These are phyloP conservation scores for Debaryomyces hansenii DNA, from an alignment of 805 yeast genomes.

Conservation along the genomic window DNA sequence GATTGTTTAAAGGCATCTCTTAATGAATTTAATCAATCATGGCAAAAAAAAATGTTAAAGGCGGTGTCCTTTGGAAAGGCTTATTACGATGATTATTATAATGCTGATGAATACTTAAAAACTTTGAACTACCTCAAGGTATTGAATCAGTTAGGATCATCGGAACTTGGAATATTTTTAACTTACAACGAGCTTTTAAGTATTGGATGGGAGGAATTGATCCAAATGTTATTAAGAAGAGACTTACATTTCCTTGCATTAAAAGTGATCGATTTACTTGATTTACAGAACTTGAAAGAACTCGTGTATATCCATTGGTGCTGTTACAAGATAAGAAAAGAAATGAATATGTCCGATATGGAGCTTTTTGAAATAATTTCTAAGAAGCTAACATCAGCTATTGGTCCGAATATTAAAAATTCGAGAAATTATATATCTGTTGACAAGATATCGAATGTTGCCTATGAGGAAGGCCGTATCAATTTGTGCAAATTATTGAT, in stretches of 20 bases:
- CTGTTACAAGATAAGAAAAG: slow-evolving; percentile 59
- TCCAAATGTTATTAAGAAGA: slow-evolving; percentile 58
- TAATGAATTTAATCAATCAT: slow-evolving; percentile 70
- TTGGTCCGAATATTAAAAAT: slow-evolving; percentile 4
- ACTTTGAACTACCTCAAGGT: slow-evolving; percentile 63
- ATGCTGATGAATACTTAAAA: slow-evolving; percentile 60
- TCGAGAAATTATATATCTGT: slow-evolving; percentile 48
- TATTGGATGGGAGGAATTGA: slow-evolving; percentile 55
- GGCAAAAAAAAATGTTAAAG: slow-evolving; percentile 77
- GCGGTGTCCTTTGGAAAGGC: slow-evolving; percentile 90
- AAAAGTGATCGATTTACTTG: slow-evolving; percentile 53
- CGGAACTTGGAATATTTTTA: slow-evolving; percentile 66
- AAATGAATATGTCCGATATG: slow-evolving; percentile 55
- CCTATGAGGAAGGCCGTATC: slow-evolving; percentile 79
- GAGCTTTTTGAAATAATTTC: slow-evolving; percentile 53
- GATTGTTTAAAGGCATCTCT: slow-evolving; percentile 73
- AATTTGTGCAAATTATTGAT: slow-evolving; percentile 67
- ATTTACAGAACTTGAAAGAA: slow-evolving; percentile 37
- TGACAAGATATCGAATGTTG: slow-evolving; percentile 58
- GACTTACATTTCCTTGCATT: slow-evolving; percentile 63
- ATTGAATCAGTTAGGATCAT: slow-evolving; percentile 64
- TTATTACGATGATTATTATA: slow-evolving; percentile 48
- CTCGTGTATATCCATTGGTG: slow-evolving; percentile 79
- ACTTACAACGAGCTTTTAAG: slow-evolving; percentile 54
- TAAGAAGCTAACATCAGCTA: slow-evolving; percentile 39